Percentiles rank a stretch among this genome's conserved stretches.
Evolutionary conservation across 495 filamentous ascomycete genomes (phyloP).

Genomic region (Jackrogersella minutella): DNA sequence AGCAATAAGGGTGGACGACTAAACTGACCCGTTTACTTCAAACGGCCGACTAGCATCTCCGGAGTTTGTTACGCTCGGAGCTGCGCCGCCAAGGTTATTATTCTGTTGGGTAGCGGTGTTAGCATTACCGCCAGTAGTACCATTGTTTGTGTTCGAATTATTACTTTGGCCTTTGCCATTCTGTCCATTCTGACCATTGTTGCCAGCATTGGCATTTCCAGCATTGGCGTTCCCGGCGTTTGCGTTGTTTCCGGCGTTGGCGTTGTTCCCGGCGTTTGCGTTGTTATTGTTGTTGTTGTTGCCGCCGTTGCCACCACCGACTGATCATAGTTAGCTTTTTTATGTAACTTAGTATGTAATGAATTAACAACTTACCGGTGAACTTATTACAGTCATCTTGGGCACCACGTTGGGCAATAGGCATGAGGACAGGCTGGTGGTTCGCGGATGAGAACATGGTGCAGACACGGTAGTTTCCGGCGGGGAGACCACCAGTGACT

Average conservation of each 20-base stretch:
- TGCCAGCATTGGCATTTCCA: slow-evolving; percentile 24
- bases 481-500: slow-evolving; percentile 69
- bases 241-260: slow-evolving; percentile 35
- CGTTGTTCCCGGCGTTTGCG: slow-evolving; percentile 25
- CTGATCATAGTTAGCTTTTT: slow-evolving; percentile 23
- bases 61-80: slow-evolving; percentile 50
- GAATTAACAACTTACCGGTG: slow-evolving; percentile 47
- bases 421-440: slow-evolving; percentile 82
- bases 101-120: slow-evolving; percentile 35
- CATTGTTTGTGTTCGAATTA: slow-evolving; percentile 25
- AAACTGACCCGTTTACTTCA: slow-evolving; percentile 52
- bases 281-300: slow-evolving; percentile 24
- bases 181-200: slow-evolving; percentile 3
- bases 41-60: slow-evolving; percentile 57
- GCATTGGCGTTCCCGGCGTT: slow-evolving; percentile 31
- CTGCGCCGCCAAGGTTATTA: slow-evolving; percentile 48
- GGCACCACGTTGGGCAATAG: slow-evolving; percentile 75
- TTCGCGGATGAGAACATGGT: slow-evolving; percentile 74
- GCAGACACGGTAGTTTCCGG: slow-evolving; percentile 75
- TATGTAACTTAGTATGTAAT: neutral
- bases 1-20: neutral
- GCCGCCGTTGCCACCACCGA: slow-evolving; percentile 41
- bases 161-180: slow-evolving; percentile 35
- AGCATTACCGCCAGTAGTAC: slow-evolving; percentile 36
- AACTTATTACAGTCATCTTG: slow-evolving; percentile 79